Conservation (phyloP, 148 eudicot species). For the Vaccinium myrtillus region DNA sequence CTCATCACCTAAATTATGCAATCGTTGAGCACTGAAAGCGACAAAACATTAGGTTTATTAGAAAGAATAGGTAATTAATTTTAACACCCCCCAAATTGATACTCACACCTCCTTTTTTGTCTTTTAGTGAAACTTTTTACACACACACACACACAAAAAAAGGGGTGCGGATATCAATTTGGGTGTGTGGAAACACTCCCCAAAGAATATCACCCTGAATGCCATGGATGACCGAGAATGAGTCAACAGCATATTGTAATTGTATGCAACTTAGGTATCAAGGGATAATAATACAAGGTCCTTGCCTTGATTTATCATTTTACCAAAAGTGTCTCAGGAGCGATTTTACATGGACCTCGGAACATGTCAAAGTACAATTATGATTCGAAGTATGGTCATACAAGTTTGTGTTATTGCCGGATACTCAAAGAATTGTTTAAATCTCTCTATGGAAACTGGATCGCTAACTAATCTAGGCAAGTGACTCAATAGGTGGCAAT, state of each 20-base stretch:
- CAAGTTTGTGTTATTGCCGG: neutral
- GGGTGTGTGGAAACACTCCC: too few species aligned
- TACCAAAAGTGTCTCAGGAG: neutral
- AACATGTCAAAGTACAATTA: neutral
- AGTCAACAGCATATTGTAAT: neutral
- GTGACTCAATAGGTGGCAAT: neutral
- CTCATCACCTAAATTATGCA: conserved; percentile 81
- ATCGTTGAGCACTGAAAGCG: conserved; percentile 67
- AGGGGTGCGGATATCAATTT: too few species aligned
- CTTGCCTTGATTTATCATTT: neutral
- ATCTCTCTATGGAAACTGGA: neutral
- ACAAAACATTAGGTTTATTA: conserved; percentile 16
- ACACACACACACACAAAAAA: too few species aligned
- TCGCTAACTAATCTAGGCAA: neutral
- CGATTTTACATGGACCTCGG: neutral
- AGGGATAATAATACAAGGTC: neutral
- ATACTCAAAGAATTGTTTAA: neutral
- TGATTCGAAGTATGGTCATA: neutral
- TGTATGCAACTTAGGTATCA: neutral
- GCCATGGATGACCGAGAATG: neutral
- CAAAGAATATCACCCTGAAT: neutral
- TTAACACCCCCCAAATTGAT: too few species aligned
- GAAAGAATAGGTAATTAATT: neutral
- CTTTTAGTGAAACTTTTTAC: too few species aligned
- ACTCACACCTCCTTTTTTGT: too few species aligned